A percentile compares a stretch with the other conserved stretches of the same genome.
Evolutionary conservation across 352 stramenopile genomes (phyloP).

Genomic region (Pythium biforme): DNA sequence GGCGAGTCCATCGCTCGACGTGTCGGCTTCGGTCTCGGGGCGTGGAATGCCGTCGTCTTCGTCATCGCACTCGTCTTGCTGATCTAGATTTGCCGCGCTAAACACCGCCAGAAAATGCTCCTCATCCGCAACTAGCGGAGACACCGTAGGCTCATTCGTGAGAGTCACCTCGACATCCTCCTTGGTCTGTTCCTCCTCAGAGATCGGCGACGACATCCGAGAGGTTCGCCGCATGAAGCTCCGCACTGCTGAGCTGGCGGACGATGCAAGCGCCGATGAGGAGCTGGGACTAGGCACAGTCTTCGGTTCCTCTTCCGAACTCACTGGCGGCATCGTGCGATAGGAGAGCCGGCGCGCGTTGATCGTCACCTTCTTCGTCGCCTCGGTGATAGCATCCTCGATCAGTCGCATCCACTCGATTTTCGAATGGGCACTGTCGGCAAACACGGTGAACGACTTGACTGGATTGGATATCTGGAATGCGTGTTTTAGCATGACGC

Average conservation of each 20-base stretch:
- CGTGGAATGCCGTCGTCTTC: background rate
- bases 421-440: conserved; percentile 62
- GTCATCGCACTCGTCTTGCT: background rate
- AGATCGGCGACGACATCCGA: conserved; percentile 39
- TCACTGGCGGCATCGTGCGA: conserved; percentile 6
- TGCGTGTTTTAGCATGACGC: conserved; percentile 64
- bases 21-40: conserved; percentile 16
- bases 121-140: background rate
- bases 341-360: conserved; percentile 68
- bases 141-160: background rate
- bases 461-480: conserved; percentile 86
- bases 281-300: background rate
- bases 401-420: conserved; percentile 83
- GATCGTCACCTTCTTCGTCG: conserved; percentile 73
- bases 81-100: background rate
- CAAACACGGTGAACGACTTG: conserved; percentile 85
- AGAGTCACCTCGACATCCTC: background rate
- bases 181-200: conserved; percentile 11
- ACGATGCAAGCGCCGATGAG: conserved; percentile 18
- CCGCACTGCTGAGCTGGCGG: conserved; percentile 41
- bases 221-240: conserved; percentile 54
- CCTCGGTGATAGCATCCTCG: conserved; percentile 68
- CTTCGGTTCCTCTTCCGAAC: background rate
- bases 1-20: conserved; percentile 9
- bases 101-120: conserved; percentile 1